These are phyloP conservation scores for Ophiostoma sp. DNA, from an alignment of 2,329 filamentous ascomycete genomes.

Conservation along the genomic window DNA sequence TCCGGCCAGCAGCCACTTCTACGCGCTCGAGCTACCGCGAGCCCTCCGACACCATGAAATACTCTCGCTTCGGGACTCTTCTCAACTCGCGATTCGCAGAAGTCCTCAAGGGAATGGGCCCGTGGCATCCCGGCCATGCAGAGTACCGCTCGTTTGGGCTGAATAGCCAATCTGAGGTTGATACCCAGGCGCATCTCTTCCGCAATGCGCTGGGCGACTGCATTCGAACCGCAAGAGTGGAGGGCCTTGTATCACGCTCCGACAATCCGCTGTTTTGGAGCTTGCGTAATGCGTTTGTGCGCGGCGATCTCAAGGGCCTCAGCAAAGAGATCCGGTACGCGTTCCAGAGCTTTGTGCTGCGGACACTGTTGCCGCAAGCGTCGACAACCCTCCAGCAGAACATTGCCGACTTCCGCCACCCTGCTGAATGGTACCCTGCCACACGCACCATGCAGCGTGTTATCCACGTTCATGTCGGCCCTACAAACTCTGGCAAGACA, in stretches of 20 bases:
- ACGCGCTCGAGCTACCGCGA: constrained; percentile 13
- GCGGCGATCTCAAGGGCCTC: constrained; percentile 48
- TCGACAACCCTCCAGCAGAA: constrained; percentile 52
- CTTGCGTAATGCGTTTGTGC: constrained; percentile 56
- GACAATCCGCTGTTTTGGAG: constrained; percentile 53
- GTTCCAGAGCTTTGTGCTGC: constrained; percentile 62
- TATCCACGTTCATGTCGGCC: constrained; percentile 88
- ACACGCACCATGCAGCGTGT: constrained; percentile 75
- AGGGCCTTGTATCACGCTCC: constrained; percentile 35
- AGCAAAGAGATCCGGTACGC: constrained; percentile 39
- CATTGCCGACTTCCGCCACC: constrained; percentile 79
- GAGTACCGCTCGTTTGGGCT: constrained; percentile 36
- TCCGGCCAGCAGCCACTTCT: neutral
- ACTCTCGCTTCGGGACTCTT: constrained; percentile 28
- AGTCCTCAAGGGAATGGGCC: constrained; percentile 32
- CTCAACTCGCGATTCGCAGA: constrained; percentile 34
- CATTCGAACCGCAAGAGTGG: constrained; percentile 40
- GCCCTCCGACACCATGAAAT: constrained; percentile 3
- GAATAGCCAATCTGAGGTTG: constrained; percentile 39
- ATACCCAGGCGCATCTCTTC: constrained; percentile 43
- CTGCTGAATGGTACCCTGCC: constrained; percentile 85
- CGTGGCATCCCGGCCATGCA: constrained; percentile 28
- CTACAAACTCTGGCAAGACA: constrained; percentile 97
- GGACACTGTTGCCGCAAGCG: constrained; percentile 50
- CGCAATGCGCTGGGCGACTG: constrained; percentile 41